Evolutionary conservation across 139 green algal species (phyloP).

Genomic region (Zygnema cylindricum): DNA sequence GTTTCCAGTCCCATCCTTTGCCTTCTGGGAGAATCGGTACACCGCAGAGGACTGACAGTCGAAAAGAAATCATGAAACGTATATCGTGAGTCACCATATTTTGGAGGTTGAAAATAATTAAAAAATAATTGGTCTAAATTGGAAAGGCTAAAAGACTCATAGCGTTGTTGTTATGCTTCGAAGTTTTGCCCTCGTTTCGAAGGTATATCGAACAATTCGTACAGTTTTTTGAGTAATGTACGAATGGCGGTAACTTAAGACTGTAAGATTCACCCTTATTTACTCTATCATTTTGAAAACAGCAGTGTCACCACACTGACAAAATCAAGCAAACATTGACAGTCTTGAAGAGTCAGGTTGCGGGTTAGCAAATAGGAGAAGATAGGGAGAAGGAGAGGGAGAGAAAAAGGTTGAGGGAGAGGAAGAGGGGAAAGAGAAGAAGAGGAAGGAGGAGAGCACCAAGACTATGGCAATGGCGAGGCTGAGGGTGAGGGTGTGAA

Average conservation of each 20-base stretch:
- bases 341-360: no score
- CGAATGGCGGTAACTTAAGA: no score
- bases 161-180: background rate
- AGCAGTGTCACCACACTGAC: no score
- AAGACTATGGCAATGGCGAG: background rate
- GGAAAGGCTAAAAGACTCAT: background rate
- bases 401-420: no score
- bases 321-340: no score
- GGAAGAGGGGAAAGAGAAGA: background rate
- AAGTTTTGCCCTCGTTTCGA: no score
- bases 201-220: background rate
- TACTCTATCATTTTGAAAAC: no score
- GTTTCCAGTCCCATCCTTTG: constrained; percentile 7
- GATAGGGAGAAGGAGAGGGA: no score
- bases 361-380: no score
- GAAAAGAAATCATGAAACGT: no score
- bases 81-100: background rate
- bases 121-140: background rate
- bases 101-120: background rate
- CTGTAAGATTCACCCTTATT: no score
- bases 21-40: background rate
- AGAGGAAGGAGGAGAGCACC: background rate
- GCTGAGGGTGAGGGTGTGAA: background rate
- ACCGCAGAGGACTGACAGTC: no score
- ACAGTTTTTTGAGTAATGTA: background rate